Percentiles rank a stretch among this genome's conserved stretches.
These are phyloP conservation scores for Castanopsis chinensis DNA, from an alignment of 306 rosid species.

Conservation along the genomic window DNA sequence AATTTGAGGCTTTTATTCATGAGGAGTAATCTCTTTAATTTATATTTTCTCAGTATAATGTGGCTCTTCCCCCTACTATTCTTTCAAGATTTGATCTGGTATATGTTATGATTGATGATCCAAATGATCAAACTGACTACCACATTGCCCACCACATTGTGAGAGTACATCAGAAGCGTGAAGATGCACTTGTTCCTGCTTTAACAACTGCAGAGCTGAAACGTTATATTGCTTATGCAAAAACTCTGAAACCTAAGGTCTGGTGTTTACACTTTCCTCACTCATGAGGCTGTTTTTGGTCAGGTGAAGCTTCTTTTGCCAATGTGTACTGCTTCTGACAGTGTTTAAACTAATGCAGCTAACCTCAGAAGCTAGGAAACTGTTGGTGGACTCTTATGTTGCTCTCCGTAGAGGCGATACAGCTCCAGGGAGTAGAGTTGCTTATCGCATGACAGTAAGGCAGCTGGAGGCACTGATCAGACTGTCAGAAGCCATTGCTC, in stretches of 20 bases:
- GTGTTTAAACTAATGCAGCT: slow-evolving; percentile 52
- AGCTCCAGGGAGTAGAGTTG: slow-evolving; percentile 87
- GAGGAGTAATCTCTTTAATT: slow-evolving; percentile 20
- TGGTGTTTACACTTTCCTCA: neutral
- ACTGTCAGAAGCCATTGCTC: slow-evolving; percentile 91
- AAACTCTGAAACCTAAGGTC: slow-evolving; percentile 95
- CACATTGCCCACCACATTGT: slow-evolving; percentile 97
- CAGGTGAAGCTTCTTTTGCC: slow-evolving; percentile 3
- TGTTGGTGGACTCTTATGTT: slow-evolving; percentile 93
- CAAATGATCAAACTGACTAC: slow-evolving; percentile 88
- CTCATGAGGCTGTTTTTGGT: neutral
- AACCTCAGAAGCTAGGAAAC: slow-evolving; percentile 64
- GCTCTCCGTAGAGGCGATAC: slow-evolving; percentile 92
- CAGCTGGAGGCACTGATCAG: slow-evolving; percentile 94
- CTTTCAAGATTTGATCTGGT: slow-evolving; percentile 98
- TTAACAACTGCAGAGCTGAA: slow-evolving; percentile 81
- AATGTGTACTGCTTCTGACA: slow-evolving; percentile 17
- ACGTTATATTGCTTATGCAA: slow-evolving; percentile 83
- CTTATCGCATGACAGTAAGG: slow-evolving; percentile 99
- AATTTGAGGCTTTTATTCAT: neutral
- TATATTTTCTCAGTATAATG: slow-evolving; percentile 74
- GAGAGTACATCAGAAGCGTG: slow-evolving; percentile 88
- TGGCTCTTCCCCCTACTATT: slow-evolving; percentile 99
- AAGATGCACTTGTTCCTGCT: slow-evolving; percentile 76
- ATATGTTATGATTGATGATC: slow-evolving; percentile 97